Evolutionary conservation across 2,329 filamentous ascomycete genomes (phyloP), one percentile per base, ranked within the genome.

Genomic region (Tolypocladium pustulatum): DNA sequence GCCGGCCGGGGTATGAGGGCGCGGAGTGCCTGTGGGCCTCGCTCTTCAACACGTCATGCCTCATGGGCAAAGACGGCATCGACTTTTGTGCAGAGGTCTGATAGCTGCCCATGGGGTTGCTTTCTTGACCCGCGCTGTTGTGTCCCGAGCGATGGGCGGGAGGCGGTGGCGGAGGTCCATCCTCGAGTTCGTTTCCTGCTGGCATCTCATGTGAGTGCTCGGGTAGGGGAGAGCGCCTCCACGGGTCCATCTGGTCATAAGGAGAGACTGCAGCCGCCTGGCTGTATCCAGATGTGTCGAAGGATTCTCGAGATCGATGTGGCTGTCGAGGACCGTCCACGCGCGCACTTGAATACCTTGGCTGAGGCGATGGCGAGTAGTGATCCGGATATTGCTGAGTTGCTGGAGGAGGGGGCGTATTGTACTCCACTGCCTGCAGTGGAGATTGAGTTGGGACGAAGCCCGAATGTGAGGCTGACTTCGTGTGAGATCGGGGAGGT

Each of bases 41-140:
- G 57, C 72, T 81, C 60, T 78, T 76, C 61, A 85, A 67, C 13
- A 85, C 81, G 58, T 84, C 82, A 51, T 83, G 81, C 58, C 81
- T 76, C 80, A 85, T 84, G 2, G 74, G 74, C 73, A 81, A 80
- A 1, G 74, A 73, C 1, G 73, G 73, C 1, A 73, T 72, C 3
- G 72, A 70, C 64, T 79, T 81, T 43, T 72, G 72, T 22, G 73
- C 68, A 2, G 74, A 69, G 4, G 67, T 61, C 36, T 82, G 79
- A 58, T 72, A 76, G 53, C 70, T 71, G 55, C 66, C 66, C 55
- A 77, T 76, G 32, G 74, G 71, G 4, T 72, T 65, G 49, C 72
- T 62, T 30, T 81, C 80, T 58, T 76, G 71, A 12, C 74, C 65
- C 43, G 72, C 74, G 62, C 73, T 79, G 59, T 73, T 77, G 61